Percentiles rank a stretch among this genome's conserved stretches.
These are phyloP conservation scores for Yamadazyma songkhlaensis DNA, from an alignment of 1,139 yeast genomes.

Conservation along the genomic window DNA sequence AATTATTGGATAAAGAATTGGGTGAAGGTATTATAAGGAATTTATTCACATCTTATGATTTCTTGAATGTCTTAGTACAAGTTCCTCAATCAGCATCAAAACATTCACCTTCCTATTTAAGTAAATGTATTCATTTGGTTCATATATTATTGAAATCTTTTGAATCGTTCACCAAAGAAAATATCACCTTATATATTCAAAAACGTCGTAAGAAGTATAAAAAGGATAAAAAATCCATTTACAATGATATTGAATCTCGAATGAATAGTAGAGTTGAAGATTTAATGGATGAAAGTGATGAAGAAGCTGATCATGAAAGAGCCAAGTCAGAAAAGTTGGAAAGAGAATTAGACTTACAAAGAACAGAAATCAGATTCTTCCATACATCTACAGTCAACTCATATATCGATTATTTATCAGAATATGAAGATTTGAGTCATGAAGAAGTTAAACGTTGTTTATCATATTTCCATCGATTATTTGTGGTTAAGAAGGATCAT, in stretches of 20 bases:
- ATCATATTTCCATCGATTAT: slow-evolving; percentile 68
- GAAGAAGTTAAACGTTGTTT: slow-evolving; percentile 63
- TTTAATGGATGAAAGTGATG: slow-evolving; percentile 42
- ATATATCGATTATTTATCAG: slow-evolving; percentile 47
- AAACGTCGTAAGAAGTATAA: slow-evolving; percentile 38
- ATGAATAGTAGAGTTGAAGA: slow-evolving; percentile 17
- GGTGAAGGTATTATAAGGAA: slow-evolving; percentile 49
- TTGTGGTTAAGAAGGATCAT: slow-evolving; percentile 58
- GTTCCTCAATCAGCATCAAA: slow-evolving; percentile 67
- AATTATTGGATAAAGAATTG: slow-evolving; percentile 46
- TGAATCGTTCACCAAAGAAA: slow-evolving; percentile 64
- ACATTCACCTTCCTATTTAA: slow-evolving; percentile 63
- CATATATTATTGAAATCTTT: slow-evolving; percentile 66
- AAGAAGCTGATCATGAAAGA: slow-evolving; percentile 43
- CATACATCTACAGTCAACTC: slow-evolving; percentile 47
- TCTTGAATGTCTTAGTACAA: slow-evolving; percentile 54
- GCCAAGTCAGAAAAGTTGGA: slow-evolving; percentile 39
- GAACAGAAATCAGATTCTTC: slow-evolving; percentile 40
- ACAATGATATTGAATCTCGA: slow-evolving; percentile 28
- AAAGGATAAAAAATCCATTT: slow-evolving; percentile 20
- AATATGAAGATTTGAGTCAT: slow-evolving; percentile 61
- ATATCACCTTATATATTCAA: slow-evolving; percentile 54
- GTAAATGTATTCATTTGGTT: slow-evolving; percentile 62
- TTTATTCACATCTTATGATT: slow-evolving; percentile 62
- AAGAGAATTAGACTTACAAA: slow-evolving; percentile 49